A percentile compares a stretch with the other conserved stretches of the same genome.
phyloP scores from a whole-genome alignment of 164 flowering plant genomes.

The Stephania yunnanensis region DNA sequence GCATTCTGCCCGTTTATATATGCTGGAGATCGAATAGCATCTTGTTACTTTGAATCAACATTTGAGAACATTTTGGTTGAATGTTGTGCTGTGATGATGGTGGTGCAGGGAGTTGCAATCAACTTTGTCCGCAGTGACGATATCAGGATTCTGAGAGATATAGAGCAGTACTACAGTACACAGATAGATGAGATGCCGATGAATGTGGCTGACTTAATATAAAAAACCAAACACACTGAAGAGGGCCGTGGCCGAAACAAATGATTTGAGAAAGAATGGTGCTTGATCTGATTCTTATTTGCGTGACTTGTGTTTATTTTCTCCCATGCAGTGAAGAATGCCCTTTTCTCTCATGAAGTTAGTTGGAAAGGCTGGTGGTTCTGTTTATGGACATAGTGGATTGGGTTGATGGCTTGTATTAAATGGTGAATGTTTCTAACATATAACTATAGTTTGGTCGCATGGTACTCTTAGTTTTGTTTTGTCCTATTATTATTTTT shows the following conservation, averaged over 20 bases:
- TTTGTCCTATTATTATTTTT: too few species aligned
- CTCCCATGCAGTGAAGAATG: neutral
- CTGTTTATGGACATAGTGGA: neutral
- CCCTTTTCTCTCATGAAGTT: neutral
- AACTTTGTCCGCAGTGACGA: constrained; percentile 93
- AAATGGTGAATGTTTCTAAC: neutral
- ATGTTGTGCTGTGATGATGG: neutral
- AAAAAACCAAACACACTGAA: constrained; percentile 19
- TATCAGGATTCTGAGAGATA: constrained; percentile 89
- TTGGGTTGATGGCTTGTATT: neutral
- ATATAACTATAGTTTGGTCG: neutral
- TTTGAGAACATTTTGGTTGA: neutral
- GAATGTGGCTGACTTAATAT: constrained; percentile 92
- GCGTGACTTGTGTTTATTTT: neutral
- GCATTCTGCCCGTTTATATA: too few species aligned
- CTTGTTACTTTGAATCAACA: neutral
- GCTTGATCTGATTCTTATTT: neutral
- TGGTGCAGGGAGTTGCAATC: constrained; percentile 92
- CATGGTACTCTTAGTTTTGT: too few species aligned
- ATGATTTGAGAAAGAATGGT: neutral
- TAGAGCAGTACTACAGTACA: constrained; percentile 97
- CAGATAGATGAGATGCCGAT: constrained; percentile 99
- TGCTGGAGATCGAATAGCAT: neutral
- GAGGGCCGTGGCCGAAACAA: neutral
- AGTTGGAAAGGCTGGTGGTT: neutral